Evolutionary conservation across 75 land plant species (phyloP), one percentile per base, ranked within the genome.

Genomic region (Pinus tabuliformis): DNA sequence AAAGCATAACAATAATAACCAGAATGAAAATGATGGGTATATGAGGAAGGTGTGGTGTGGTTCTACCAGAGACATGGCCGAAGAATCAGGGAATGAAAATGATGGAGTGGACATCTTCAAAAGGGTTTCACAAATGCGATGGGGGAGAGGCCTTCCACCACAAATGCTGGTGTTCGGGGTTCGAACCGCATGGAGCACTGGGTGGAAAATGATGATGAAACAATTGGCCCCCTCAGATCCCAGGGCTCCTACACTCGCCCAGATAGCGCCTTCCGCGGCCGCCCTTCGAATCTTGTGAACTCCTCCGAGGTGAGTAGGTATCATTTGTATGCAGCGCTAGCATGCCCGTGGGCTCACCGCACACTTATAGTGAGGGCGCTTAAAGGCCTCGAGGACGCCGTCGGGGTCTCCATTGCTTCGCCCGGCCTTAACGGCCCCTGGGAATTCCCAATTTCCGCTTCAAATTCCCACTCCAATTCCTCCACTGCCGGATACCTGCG

Each of bases 311-410:
- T 42, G 33, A 77, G 77, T 6, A 57, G 75, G 49, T 92, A 87
- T 86, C 98, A 91, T 81, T 89, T 95, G 61, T 95, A 93, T 85
- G 97, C 82, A 64, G 91, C 87, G 56, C 83, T 88, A 18, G 89
- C 91, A 8, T 95, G 98, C 77, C 98, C 97, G 3, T 94, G 98
- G 97, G 92, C 99, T 11, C 99, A 92, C 91, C 81, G 98, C 22
- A 75, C 89, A 65, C 91, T 92, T 11, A 83, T 96, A 30, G 95
- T 94, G 61, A 88, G 94, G 45, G 86, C 90, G 37, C 89, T 96
- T 54, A 88, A 89, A 78, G 87, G 88, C 49, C 88, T 95, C 57
- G 88, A 83, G 15, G 71, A 80, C 4, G 79, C 84, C 30, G 73
- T 94, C 33, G 89, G 91, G 20, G 75, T 96, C 58, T 96, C 99